Evolutionary conservation across 2,329 filamentous ascomycete genomes (phyloP), one percentile per base, ranked within the genome.

Genomic region (Hypocreales sp.): DNA sequence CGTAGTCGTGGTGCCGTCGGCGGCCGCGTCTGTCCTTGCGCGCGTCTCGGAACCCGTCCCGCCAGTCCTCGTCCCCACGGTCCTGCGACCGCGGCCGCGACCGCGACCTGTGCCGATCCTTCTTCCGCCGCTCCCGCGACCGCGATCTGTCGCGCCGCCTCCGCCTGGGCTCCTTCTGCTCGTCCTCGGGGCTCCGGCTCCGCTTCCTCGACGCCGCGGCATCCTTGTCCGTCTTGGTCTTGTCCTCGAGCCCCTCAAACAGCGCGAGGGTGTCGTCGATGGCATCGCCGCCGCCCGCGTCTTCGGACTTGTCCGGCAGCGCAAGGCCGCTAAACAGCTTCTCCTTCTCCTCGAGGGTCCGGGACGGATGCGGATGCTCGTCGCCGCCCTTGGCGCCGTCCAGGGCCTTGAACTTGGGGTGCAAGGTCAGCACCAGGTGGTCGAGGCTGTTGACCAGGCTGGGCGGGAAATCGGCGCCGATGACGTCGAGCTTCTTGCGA

Each of bases 191-290:
- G 40, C 67, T 76, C 39, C 63, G 62, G 43, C 63, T 76, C 31
- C 73, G 61, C 47, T 73, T 74, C 32, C 63, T 56, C 28, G 58
- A 47, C 1, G 47, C 44, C 40, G 55, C 60, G 31, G 59, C 61
- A n/a, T n/a, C n/a, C n/a, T n/a, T n/a, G n/a, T n/a, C n/a, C 33
- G 60, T 60, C 39, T 57, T 61, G 10, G 61, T 58, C 42, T 79
- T 83, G 7, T 70, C 67, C 35, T 84, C 84, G 21, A 95, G 56
- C 1, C 75, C 79, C 50, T 95, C 90, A n/a, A 98, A 53, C 42
- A 92, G 66, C 1, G 86, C 86, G 41, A 98, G 72, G 0, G 90
- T 93, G 51, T 98, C 86, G 45, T 95, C 90, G 44, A 94, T 78
- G 13, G 72, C 79, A 46, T 81, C 79, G 2, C 56, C 58, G 24